Evolutionary conservation across 192 early-diverging fungal species (phyloP).

Genomic region (Gaertneriomyces semiglobifer): DNA sequence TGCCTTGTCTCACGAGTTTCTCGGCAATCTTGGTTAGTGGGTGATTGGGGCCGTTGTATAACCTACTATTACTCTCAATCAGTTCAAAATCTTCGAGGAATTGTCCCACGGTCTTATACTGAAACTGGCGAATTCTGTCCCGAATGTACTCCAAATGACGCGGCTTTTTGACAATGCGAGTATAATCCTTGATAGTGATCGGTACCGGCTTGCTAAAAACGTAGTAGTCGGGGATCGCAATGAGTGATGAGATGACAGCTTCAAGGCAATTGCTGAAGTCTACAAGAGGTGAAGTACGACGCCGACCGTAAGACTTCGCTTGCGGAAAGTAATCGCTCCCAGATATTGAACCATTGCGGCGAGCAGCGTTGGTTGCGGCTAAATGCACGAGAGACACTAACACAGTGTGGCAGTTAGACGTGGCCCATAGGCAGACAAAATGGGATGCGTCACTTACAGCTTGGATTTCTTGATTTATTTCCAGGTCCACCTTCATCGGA

Average conservation of each 20-base stretch:
- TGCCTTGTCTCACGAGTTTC: slow-evolving; percentile 33
- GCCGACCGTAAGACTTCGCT: slow-evolving; percentile 45
- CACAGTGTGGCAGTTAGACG: no score
- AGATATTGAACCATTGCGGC: not conserved
- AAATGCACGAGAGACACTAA: no score
- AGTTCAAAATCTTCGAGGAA: slow-evolving; percentile 54
- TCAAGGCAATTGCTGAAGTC: slow-evolving; percentile 50
- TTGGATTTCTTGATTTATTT: no score
- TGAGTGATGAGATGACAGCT: slow-evolving; percentile 36
- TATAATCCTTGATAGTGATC: slow-evolving; percentile 51
- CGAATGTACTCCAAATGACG: slow-evolving; percentile 53
- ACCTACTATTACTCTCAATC: slow-evolving; percentile 49
- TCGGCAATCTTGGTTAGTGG: slow-evolving; percentile 46
- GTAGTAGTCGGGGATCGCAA: slow-evolving; percentile 45
- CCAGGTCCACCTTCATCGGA: not conserved
- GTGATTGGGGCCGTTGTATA: slow-evolving; percentile 52
- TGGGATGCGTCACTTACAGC: no score
- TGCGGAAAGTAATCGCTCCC: no score
- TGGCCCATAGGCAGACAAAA: no score
- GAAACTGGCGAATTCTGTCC: slow-evolving; percentile 40
- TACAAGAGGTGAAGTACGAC: slow-evolving; percentile 47
- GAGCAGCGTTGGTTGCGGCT: not conserved
- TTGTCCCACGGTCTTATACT: slow-evolving; percentile 43
- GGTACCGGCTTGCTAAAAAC: slow-evolving; percentile 49
- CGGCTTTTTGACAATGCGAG: slow-evolving; percentile 49